These are phyloP conservation scores for Neurospora tetrasperma DNA, from an alignment of 495 filamentous ascomycete genomes.

Conservation along the genomic window DNA sequence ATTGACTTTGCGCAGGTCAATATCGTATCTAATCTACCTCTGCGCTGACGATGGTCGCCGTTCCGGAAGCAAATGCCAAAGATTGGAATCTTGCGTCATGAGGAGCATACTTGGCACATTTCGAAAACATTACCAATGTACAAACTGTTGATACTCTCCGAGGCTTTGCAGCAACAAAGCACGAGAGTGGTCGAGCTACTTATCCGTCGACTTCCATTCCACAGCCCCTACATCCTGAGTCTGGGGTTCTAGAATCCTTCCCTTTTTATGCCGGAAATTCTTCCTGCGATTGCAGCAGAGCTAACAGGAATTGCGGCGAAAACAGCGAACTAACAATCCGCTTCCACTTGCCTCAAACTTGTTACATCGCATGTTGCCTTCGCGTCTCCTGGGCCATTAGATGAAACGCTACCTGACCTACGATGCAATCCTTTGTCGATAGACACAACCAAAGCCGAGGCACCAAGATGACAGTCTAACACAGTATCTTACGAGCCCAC, in stretches of 20 bases:
- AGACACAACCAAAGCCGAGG: not conserved
- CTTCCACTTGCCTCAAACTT: conserved; percentile 5
- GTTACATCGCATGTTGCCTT: conserved; percentile 27
- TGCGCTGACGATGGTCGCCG: not conserved
- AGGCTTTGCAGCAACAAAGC: not conserved
- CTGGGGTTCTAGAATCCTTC: conserved; percentile 14
- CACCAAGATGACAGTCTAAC: not conserved
- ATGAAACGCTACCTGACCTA: conserved; percentile 17
- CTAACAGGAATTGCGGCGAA: not conserved
- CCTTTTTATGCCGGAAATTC: not conserved
- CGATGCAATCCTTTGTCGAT: not conserved
- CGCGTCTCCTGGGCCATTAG: conserved; percentile 18
- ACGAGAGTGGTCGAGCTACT: not conserved
- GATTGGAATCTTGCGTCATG: not conserved
- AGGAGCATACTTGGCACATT: not conserved
- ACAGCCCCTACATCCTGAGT: not conserved
- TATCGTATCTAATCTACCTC: not conserved
- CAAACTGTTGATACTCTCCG: not conserved
- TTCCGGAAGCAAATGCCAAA: not conserved
- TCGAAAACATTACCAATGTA: not conserved
- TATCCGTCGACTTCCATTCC: not conserved
- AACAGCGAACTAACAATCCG: not conserved
- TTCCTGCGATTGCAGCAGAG: not conserved
- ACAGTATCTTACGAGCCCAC: not conserved
- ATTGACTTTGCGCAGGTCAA: not conserved